Evolutionary conservation across 2,329 filamentous ascomycete genomes (phyloP).

Genomic region (Aspergillus jensenii): DNA sequence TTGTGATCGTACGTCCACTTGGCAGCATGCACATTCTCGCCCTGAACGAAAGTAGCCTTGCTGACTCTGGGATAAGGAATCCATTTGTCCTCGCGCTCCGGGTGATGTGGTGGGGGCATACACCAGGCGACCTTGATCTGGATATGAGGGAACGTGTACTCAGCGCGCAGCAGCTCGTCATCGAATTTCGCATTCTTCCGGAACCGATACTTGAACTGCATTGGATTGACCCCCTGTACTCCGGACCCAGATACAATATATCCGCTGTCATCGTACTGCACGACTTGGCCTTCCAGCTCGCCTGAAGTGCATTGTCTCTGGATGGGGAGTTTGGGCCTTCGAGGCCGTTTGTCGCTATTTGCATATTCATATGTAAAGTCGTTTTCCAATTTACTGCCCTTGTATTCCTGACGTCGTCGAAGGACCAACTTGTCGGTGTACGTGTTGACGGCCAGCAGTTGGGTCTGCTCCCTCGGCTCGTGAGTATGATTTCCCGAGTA

Average conservation of each 20-base stretch:
- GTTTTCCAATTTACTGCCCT: constrained; percentile 40
- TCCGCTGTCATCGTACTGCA: constrained; percentile 53
- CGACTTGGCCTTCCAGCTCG: constrained; percentile 43
- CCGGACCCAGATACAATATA: constrained; percentile 54
- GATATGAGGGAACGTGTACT: constrained; percentile 54
- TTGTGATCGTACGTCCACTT: constrained; percentile 50
- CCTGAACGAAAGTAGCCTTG: constrained; percentile 54
- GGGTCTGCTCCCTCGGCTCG: constrained; percentile 43
- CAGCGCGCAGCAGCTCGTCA: constrained; percentile 55
- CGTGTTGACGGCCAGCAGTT: constrained; percentile 46
- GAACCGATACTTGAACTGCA: constrained; percentile 55
- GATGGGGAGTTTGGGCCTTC: constrained; percentile 41
- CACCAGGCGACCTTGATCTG: constrained; percentile 55
- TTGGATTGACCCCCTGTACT: constrained; percentile 50
- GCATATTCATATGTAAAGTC: constrained; percentile 50
- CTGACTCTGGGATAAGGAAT: constrained; percentile 55
- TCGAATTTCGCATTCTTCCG: constrained; percentile 53
- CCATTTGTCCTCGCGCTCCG: constrained; percentile 53
- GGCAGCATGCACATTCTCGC: constrained; percentile 50
- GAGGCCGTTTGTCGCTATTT: background rate
- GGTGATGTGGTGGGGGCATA: constrained; percentile 49
- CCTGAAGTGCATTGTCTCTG: constrained; percentile 49
- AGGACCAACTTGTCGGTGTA: constrained; percentile 50
- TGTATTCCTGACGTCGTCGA: constrained; percentile 44
- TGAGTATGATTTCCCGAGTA: constrained; percentile 40